These are phyloP conservation scores for Claviceps africana DNA, from an alignment of 2,329 filamentous ascomycete genomes.

Conservation along the genomic window DNA sequence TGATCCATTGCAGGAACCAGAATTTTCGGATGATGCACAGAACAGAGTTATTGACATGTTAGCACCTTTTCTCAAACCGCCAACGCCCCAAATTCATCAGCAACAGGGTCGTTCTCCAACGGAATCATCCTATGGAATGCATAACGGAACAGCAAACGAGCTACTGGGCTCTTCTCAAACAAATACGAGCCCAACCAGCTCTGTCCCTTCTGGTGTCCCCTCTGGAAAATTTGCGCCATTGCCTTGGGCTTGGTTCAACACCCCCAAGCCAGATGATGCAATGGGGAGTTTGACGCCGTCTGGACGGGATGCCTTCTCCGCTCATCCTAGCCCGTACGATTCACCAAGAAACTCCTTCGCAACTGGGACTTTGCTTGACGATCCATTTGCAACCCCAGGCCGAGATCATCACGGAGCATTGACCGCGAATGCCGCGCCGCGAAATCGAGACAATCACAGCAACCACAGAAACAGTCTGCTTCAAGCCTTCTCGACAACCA, in stretches of 20 bases:
- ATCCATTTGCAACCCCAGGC: constrained; percentile 18
- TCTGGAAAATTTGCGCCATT: constrained; percentile 24
- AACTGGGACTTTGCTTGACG: constrained; percentile 12
- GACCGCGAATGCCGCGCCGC: neutral
- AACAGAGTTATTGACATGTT: constrained; percentile 31
- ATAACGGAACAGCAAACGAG: constrained; percentile 35
- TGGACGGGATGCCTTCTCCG: constrained; percentile 14
- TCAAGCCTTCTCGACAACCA: constrained; percentile 19
- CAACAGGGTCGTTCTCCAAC: constrained; percentile 16
- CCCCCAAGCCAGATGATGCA: constrained; percentile 17
- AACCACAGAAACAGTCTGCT: constrained; percentile 21
- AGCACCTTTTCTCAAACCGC: constrained; percentile 33
- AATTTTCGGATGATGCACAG: constrained; percentile 19
- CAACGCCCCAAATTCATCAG: constrained; percentile 25
- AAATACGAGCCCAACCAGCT: constrained; percentile 16
- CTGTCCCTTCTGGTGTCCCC: constrained; percentile 15
- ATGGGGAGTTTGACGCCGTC: constrained; percentile 6
- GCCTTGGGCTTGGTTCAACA: constrained; percentile 38
- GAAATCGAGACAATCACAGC: constrained; percentile 1
- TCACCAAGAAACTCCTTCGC: constrained; percentile 10
- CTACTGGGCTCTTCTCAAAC: constrained; percentile 29
- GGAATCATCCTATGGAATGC: constrained; percentile 42
- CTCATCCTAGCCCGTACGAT: constrained; percentile 12
- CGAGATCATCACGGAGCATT: constrained; percentile 6
- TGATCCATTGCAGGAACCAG: neutral